Conservation (phyloP, 2,329 filamentous ascomycete species). For the Fusarium illudens region DNA sequence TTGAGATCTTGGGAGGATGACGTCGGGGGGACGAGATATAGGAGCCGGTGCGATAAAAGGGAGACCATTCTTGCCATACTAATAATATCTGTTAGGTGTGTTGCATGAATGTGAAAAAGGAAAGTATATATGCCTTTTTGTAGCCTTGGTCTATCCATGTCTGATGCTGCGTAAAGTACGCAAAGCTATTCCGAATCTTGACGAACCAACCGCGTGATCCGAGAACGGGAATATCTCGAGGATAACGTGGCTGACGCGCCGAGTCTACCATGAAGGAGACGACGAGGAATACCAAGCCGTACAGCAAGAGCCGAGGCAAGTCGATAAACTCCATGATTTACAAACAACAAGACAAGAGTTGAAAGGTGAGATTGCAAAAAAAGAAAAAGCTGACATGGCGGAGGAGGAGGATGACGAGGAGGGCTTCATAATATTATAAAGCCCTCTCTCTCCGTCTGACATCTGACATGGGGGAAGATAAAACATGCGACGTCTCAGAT, state of each 20-base stretch:
- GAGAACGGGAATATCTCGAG: conserved; percentile 51
- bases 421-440: background rate
- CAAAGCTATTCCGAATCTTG: conserved; percentile 51
- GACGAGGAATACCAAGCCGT: conserved; percentile 46
- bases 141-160: conserved; percentile 55
- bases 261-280: conserved; percentile 52
- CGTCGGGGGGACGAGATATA: conserved; percentile 52
- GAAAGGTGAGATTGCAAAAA: background rate
- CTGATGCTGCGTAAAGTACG: conserved; percentile 50
- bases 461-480: background rate
- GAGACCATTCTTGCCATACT: conserved; percentile 53
- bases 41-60: conserved; percentile 55
- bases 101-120: background rate
- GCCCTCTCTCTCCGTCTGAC: too few species aligned
- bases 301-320: conserved; percentile 40
- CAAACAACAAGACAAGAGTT: background rate
- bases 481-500: conserved; percentile 19
- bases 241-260: conserved; percentile 50
- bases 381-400: background rate
- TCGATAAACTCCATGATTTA: conserved; percentile 42
- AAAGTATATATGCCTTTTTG: conserved; percentile 47
- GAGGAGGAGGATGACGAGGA: background rate
- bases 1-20: conserved; percentile 55
- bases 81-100: background rate
- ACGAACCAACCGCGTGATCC: conserved; percentile 49